These are phyloP conservation scores for Backusella liffmaniae DNA, from an alignment of 192 early-diverging fungal species.

Conservation along the genomic window DNA sequence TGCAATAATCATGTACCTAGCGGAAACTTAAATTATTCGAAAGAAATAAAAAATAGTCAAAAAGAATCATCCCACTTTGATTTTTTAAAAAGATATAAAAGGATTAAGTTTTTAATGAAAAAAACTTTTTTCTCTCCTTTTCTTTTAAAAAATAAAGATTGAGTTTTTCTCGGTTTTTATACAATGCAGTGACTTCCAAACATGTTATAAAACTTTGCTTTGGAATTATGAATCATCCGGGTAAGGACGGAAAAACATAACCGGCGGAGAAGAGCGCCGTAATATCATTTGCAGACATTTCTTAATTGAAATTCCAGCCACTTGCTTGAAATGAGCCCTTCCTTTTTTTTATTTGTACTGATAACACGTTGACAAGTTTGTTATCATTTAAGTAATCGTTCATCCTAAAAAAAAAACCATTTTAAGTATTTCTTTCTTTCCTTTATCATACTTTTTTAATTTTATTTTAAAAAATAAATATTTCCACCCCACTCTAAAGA, in stretches of 20 bases:
- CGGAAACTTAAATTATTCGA: background rate
- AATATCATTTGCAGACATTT: background rate
- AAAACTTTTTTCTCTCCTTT: background rate
- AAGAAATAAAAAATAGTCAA: background rate
- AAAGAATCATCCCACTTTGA: background rate
- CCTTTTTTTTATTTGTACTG: background rate
- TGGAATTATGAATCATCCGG: slow-evolving; percentile 16
- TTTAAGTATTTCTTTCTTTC: slow-evolving; percentile 1
- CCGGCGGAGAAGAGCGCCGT: background rate
- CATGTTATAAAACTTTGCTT: background rate
- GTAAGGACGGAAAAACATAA: background rate
- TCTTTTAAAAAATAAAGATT: background rate
- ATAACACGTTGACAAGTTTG: slow-evolving; percentile 5
- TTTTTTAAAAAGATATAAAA: slow-evolving; percentile 5
- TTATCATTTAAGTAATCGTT: background rate
- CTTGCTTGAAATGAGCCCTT: background rate
- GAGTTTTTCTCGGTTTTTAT: background rate
- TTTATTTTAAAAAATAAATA: slow-evolving; percentile 1
- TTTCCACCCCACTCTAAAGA: background rate
- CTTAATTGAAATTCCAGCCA: slow-evolving; percentile 7
- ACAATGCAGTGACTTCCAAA: background rate
- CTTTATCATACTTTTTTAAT: background rate
- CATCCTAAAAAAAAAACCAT: background rate
- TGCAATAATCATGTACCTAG: background rate
- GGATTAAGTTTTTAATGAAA: background rate